Base-by-base conservation (phyloP, 371 early-diverging fungal genomes). In the Choanephora cucurbitarum region DNA sequence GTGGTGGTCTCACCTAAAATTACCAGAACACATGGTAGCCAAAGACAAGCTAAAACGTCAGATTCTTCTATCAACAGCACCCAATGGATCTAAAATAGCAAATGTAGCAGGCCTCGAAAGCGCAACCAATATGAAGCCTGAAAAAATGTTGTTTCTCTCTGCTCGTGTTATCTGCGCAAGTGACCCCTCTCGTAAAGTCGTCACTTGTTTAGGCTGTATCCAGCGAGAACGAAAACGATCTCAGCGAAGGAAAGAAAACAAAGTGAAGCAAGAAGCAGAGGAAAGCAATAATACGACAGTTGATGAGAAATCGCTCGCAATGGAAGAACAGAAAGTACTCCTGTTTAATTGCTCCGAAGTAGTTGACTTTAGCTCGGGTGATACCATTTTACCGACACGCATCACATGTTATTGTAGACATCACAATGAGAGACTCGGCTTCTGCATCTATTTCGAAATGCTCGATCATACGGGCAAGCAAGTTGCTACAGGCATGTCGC, bases 341-440 rank as follows among this genome's bases (percentile, higher is more conserved):
- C 77, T 93, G n/a, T 95, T 95, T 72, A 95, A 94, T 73, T 91
- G 93, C 70, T 79, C 81, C 52, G 90, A 91, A 55, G 66, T 93
- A 41, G 87, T 93, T 31, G 94, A 95, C 69, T 94, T 97, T 58
- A 86, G 82, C 67, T 87, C 87, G 47, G 97, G 97, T 37, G 95
- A 94, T 68, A 85, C 90, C 1, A 87, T 91, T 55, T 66, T 97
- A 28, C 96, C 97, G 17, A 91, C 95, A 3, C 82, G 97, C 23
- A 93, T 97, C 62, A 95, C 95, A 8, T 96, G 97, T 76, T 96
- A 96, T 67, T 95, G 95, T 69, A 77, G 97, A 22, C 97, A 96
- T 62, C 95, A 95, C 61, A 82, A 86, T 59, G 97, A 96, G 65
- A 89, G 91, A 75, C 67, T 87, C 4, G 97, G 97, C 1, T 96